Conservation (phyloP, 495 filamentous ascomycete genomes). For the Lepraria neglecta region DNA sequence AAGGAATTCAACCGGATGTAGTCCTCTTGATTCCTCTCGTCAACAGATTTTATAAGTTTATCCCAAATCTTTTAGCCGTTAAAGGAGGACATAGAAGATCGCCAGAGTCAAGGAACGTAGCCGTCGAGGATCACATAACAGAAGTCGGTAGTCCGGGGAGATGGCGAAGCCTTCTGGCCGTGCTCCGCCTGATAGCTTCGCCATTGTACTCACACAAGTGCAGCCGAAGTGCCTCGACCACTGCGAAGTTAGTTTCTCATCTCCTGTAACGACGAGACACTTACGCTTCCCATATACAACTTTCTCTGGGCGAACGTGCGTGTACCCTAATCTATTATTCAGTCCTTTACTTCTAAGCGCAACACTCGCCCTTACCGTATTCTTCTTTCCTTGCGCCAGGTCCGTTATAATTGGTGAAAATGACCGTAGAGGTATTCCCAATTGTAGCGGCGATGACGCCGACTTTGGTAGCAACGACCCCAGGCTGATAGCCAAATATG, state of each 20-base stretch:
- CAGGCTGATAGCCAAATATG: background rate
- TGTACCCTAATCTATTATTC: slow-evolving; percentile 1
- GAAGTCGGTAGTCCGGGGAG: background rate
- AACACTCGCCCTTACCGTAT: background rate
- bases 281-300: slow-evolving; percentile 29
- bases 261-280: background rate
- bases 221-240: slow-evolving; percentile 30
- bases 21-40: background rate
- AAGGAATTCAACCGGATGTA: background rate
- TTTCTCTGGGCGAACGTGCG: slow-evolving; percentile 16
- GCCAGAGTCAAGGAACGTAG: background rate
- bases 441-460: slow-evolving; percentile 6
- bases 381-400: background rate
- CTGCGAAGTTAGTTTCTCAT: slow-evolving; percentile 5
- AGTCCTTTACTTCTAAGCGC: too few relatives aligned
- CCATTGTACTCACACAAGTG: slow-evolving; percentile 26
- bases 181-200: too few relatives aligned
- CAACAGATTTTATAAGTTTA: background rate
- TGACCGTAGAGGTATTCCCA: background rate
- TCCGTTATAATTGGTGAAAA: slow-evolving; percentile 17
- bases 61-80: background rate
- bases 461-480: background rate
- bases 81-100: slow-evolving; percentile 2
- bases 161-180: too few relatives aligned
- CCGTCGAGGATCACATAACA: background rate